Percentiles rank a stretch among this genome's conserved stretches.
phyloP scores from a whole-genome alignment of 2,329 filamentous ascomycete species.

The Onygenales sp. region DNA sequence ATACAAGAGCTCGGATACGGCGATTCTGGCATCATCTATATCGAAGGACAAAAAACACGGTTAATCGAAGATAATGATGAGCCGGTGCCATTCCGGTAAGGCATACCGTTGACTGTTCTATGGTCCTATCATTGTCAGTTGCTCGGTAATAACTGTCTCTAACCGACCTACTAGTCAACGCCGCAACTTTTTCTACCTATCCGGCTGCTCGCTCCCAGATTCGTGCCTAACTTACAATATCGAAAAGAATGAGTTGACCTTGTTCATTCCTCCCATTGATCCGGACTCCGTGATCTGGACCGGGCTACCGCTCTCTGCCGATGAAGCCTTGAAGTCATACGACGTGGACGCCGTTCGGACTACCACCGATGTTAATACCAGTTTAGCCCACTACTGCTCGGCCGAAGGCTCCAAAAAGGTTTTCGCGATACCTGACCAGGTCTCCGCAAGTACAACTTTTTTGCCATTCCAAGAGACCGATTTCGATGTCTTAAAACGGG shows the following conservation, averaged over 20 bases:
- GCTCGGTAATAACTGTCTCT: not conserved
- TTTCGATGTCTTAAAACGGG: constrained; percentile 49
- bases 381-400: constrained; percentile 45
- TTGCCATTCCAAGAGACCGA: constrained; percentile 59
- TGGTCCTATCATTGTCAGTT: too few relatives aligned
- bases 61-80: constrained; percentile 87
- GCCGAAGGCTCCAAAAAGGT: constrained; percentile 42
- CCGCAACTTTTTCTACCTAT: constrained; percentile 90
- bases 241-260: constrained; percentile 58
- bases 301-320: constrained; percentile 67
- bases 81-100: constrained; percentile 66
- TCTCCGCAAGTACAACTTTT: constrained; percentile 63
- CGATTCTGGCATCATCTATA: constrained; percentile 66
- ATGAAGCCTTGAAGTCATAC: constrained; percentile 67
- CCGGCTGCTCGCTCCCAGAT: constrained; percentile 73
- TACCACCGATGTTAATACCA: constrained; percentile 65
- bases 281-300: constrained; percentile 90
- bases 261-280: constrained; percentile 84
- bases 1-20: constrained; percentile 57
- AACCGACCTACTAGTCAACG: constrained; percentile 54
- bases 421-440: constrained; percentile 69
- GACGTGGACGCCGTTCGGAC: constrained; percentile 71
- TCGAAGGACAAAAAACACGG: constrained; percentile 73
- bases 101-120: not conserved
- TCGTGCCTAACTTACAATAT: constrained; percentile 76